Conservation (phyloP, 495 filamentous ascomycete genomes). For the Penicillium goetzii region DNA sequence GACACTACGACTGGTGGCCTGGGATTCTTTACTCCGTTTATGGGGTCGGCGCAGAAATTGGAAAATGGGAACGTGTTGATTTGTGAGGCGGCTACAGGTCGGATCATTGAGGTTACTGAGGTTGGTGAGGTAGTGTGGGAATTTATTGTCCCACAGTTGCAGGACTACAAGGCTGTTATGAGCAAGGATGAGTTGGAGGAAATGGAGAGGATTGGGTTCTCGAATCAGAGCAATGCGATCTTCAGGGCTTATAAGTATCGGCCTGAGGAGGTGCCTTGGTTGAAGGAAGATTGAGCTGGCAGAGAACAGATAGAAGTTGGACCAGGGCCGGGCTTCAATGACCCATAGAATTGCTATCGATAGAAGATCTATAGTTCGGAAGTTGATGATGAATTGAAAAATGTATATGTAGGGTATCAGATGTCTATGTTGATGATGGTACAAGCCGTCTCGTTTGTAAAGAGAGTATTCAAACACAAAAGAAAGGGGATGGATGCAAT, state of each 20-base stretch:
- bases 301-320: background rate
- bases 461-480: background rate
- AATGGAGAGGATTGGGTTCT: slow-evolving; percentile 29
- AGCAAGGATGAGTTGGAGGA: slow-evolving; percentile 14
- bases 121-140: slow-evolving; percentile 35
- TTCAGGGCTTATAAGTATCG: slow-evolving; percentile 32
- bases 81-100: slow-evolving; percentile 51
- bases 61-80: slow-evolving; percentile 46
- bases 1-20: slow-evolving; percentile 45
- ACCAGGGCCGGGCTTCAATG: background rate
- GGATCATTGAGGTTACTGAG: slow-evolving; percentile 56
- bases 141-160: slow-evolving; percentile 29
- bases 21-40: slow-evolving; percentile 54
- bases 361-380: background rate
- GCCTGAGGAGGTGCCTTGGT: slow-evolving; percentile 26
- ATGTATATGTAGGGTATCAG: slow-evolving; percentile 19
- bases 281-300: slow-evolving; percentile 14
- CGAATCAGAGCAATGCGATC: slow-evolving; percentile 28
- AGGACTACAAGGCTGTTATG: slow-evolving; percentile 24
- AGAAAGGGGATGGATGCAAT: background rate
- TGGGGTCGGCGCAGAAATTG: slow-evolving; percentile 51
- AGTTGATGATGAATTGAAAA: background rate
- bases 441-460: background rate
- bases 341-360: background rate
- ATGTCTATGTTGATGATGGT: slow-evolving; percentile 18